Evolutionary conservation across 2,329 filamentous ascomycete genomes (phyloP), one percentile per base, ranked within the genome.

Genomic region (Exophiala sp.): DNA sequence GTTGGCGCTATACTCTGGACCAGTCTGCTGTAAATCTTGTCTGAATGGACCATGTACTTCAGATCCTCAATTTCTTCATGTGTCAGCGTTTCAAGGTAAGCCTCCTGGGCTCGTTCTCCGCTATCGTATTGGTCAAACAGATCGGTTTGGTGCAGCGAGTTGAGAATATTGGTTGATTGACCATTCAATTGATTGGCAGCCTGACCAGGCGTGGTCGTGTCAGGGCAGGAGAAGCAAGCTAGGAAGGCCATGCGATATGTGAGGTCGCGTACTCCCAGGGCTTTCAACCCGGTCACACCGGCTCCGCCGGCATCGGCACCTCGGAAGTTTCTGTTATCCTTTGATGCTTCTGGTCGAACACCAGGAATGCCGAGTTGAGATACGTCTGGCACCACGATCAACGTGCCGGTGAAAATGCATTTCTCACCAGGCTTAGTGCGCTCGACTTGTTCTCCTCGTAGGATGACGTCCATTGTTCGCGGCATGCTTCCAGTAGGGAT

Each of bases 401-500:
- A 75, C 4, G 91, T 91, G 60, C 94, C 94, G 0, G 92, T 97
- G 71, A 99, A 99, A 66, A 99, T 89, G 71, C 94, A 99, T 73
- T 95, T 96, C 73, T 99, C 94, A 60, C 94, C 94, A 45, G 94
- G 94, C 76, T 97, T 97, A 48, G 92, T 91, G 47, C 94, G 85
- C 66, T 99, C 94, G 21, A 99, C 94, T 76, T 99, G 96, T 70
- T 99, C 94, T 66, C 94, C 94, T 57, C 94, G 86, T 33, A 99
- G 74, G 62, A 99, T 96, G 39, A 99, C 88, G 66, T 99, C 94
- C 83, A 99, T 94, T 2, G 94, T 99, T 55, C 94, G 83, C 20
- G 94, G 94, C 94, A 99, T 99, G 74, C 91, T 96, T 50, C 94
- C 94, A 0, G 94, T 99, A 0, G 94, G 94, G 35, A 99, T 99